These are phyloP conservation scores for Trichoderma atroviride DNA, from an alignment of 2,329 filamentous ascomycete species.

Conservation along the genomic window DNA sequence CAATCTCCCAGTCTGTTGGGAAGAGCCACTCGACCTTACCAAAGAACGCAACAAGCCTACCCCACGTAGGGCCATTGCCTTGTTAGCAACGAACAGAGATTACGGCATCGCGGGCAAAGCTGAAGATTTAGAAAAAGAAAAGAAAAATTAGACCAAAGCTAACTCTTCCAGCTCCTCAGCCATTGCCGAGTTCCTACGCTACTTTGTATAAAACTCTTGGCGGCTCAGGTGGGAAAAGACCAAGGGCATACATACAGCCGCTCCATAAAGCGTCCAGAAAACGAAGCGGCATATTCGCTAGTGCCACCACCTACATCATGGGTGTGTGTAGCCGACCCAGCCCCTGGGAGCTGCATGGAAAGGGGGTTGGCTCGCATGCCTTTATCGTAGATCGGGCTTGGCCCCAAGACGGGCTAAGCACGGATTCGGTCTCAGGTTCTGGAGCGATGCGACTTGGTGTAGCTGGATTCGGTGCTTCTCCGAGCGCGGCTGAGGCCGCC, in stretches of 20 bases:
- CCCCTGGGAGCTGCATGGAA: conserved; percentile 2
- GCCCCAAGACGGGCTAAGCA: conserved; percentile 11
- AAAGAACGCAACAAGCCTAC: conserved; percentile 1
- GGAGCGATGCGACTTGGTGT: neutral
- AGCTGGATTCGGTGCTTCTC: neutral
- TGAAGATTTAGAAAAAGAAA: neutral
- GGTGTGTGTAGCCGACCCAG: neutral
- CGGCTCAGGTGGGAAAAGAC: neutral
- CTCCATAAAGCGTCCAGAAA: neutral
- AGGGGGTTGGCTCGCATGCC: neutral
- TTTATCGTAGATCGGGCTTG: conserved; percentile 15
- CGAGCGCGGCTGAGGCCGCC: neutral
- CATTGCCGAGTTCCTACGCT: neutral
- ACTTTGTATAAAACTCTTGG: neutral
- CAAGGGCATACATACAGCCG: neutral
- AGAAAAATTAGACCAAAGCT: neutral
- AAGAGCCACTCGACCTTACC: neutral
- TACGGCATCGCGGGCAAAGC: neutral
- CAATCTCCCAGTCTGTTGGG: conserved; percentile 18
- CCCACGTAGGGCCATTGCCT: neutral
- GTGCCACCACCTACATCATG: neutral
- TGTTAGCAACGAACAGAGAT: neutral
- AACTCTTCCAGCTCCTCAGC: neutral
- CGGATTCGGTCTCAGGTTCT: conserved; percentile 10
- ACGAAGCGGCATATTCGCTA: neutral